Evolutionary conservation across 345 rosid genomes (phyloP), one percentile per base, ranked within the genome.

Genomic region (Combretum micranthum): DNA sequence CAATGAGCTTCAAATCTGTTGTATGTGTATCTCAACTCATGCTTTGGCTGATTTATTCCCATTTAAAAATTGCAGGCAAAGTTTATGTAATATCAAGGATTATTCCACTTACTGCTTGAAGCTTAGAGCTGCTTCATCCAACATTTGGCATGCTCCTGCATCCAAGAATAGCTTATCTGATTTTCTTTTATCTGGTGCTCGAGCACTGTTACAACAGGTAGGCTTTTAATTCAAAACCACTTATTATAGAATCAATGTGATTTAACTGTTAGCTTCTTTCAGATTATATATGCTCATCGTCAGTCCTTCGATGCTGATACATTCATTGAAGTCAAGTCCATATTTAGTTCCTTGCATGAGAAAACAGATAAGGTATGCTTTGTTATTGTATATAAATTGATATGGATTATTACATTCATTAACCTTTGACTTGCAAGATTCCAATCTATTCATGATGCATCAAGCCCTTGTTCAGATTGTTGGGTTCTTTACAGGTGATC

Each of bases 121-220:
- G 70, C 72, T 83, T 59, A 77, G 69, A 70, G 77, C 63, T 48
- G 80, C 90, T 62, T 80, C 96, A 43, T 63, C 60, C 42, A 49
- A 64, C 60, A 67, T 92, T 26, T 92, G 90, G 91, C 72, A 69
- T 77, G 70, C 73, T 55, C 64, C 80, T 44, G 56, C 53, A 14
- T 46, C 77, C 20, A 66, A 55, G 62, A 71, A 65, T 57, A 66
- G 67, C 42, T 51, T 69, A 37, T 64, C 70, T 63, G 66, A 50
- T 53, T 78, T 74, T 80, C 73, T 92, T 57, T 53, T 81, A 52
- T 68, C 80, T 59, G 61, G 66, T 68, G 88, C 91, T 48, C 77
- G 85, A 44, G 64, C 76, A 26, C 83, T 84, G 64, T 73, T 88
- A 63, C 78, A 72, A 47, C 90, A 92, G 93, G 98, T 92, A 68